Conservation (phyloP, 306 rosid genomes). For the Cicer arietinum region DNA sequence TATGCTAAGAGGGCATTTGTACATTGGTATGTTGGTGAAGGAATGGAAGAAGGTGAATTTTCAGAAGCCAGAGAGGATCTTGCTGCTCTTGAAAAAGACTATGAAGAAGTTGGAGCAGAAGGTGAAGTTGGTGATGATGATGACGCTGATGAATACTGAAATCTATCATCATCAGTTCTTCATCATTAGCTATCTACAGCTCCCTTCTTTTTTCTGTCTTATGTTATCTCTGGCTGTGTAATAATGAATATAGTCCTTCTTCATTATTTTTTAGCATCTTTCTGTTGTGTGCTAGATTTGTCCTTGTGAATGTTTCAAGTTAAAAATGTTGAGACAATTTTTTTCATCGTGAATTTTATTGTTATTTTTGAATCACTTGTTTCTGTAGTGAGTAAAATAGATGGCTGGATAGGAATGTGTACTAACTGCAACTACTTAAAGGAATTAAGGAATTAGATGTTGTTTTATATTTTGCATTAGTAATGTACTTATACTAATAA, state of each 20-base stretch:
- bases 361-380: constrained; percentile 14
- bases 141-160: constrained; percentile 49
- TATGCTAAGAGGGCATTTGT: constrained; percentile 80
- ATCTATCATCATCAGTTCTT: constrained; percentile 1
- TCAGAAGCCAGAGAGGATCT: constrained; percentile 86
- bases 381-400: constrained; percentile 15
- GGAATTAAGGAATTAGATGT: neutral
- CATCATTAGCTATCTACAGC: neutral
- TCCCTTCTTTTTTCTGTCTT: neutral
- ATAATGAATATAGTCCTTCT: constrained; percentile 20
- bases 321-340: constrained; percentile 10
- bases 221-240: constrained; percentile 5
- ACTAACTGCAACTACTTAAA: neutral
- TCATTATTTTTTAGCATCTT: constrained; percentile 9
- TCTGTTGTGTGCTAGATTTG: constrained; percentile 35
- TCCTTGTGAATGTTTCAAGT: constrained; percentile 32
- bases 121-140: constrained; percentile 54
- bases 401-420: neutral
- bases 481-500: neutral
- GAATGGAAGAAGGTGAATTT: constrained; percentile 89
- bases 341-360: neutral
- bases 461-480: neutral
- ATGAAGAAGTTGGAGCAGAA: constrained; percentile 78
- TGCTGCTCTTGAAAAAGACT: constrained; percentile 81
- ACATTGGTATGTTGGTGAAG: constrained; percentile 87